Evolutionary conservation across 2,329 filamentous ascomycete genomes (phyloP), one percentile per base, ranked within the genome.

Genomic region (Claviceps paspali): DNA sequence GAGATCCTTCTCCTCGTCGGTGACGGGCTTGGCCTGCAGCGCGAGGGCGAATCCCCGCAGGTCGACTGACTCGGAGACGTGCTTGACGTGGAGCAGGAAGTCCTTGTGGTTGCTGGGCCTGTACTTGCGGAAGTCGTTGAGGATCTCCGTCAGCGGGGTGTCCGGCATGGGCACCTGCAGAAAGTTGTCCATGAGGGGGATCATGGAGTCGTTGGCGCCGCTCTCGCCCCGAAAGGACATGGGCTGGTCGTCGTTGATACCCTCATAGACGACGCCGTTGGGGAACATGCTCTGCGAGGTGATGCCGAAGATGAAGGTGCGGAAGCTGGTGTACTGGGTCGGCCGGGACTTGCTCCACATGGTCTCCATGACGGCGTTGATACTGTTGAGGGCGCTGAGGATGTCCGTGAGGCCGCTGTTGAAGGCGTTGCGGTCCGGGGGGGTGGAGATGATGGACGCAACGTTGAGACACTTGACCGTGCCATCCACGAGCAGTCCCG

Each of bases 291-390:
- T 79, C 60, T 95, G 87, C 33, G 75, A 81, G 1, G 85, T 92
- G 59, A 95, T 94, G 49, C 88, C 88, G 53, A 94, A 94, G 63
- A 95, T 95, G 65, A 95, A 95, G 9, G 88, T 93, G 29, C 87
- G 81, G 73, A 94, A 95, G 47, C 74, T 80, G 41, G 82, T 84
- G 62, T 95, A 95, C 47, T 85, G 75, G 14, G 71, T 69, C 2
- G 87, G 87, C 49, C 82, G 82, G 39, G 82, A 91, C 57, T 86
- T 83, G 42, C 70, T 70, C 88, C 87, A 95, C 88, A 96, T 96
- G 18, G 65, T 71, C 54, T 91, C 84, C 84, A 92, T 92, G 43
- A 79, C 77, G 23, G 60, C 63, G 56, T 91, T 87, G 49, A 92
- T 82, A 47, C 73, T 75, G 40, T 63, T 65, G 49, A 63, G 50